These are phyloP conservation scores for Aspergillus aculeatus DNA, from an alignment of 2,329 filamentous ascomycete genomes.

Conservation along the genomic window DNA sequence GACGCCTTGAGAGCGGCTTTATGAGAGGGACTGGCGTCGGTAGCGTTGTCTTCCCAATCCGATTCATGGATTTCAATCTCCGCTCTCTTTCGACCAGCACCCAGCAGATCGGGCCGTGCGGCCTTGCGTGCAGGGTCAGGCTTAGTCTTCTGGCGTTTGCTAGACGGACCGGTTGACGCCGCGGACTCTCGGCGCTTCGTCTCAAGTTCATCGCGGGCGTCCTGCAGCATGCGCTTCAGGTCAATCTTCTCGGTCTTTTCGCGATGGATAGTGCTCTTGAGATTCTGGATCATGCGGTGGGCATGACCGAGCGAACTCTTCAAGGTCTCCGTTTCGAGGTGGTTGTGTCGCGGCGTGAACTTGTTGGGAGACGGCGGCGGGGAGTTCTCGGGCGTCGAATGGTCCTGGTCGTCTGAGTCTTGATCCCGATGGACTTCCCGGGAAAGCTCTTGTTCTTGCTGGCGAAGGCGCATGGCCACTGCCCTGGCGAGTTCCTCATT, in stretches of 20 bases:
- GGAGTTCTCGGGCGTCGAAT: slow-evolving; percentile 80
- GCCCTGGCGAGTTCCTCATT: slow-evolving; percentile 89
- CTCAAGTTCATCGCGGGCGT: slow-evolving; percentile 88
- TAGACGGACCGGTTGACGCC: slow-evolving; percentile 37
- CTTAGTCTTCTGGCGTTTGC: slow-evolving; percentile 62
- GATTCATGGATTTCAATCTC: slow-evolving; percentile 78
- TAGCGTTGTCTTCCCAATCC: slow-evolving; percentile 84
- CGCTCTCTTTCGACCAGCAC: slow-evolving; percentile 70
- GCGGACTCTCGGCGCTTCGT: slow-evolving; percentile 58
- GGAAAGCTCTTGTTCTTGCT: slow-evolving; percentile 63
- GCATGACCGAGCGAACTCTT: slow-evolving; percentile 93
- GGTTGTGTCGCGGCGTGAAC: slow-evolving; percentile 82
- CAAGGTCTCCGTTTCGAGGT: slow-evolving; percentile 92
- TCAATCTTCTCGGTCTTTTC: slow-evolving; percentile 99
- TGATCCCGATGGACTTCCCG: slow-evolving; percentile 61
- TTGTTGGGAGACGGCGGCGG: slow-evolving; percentile 89
- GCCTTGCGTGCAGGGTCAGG: slow-evolving; percentile 75
- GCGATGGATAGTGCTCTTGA: slow-evolving; percentile 90
- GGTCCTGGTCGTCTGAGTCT: slow-evolving; percentile 64
- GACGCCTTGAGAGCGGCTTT: slow-evolving; percentile 34
- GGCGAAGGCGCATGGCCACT: slow-evolving; percentile 70
- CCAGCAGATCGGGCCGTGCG: slow-evolving; percentile 68
- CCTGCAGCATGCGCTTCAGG: slow-evolving; percentile 89
- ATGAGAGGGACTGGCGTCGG: slow-evolving; percentile 57
- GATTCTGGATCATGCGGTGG: slow-evolving; percentile 92